These are phyloP conservation scores for Xylariaceae sp. DNA, from an alignment of 2,329 filamentous ascomycete species.

Conservation along the genomic window DNA sequence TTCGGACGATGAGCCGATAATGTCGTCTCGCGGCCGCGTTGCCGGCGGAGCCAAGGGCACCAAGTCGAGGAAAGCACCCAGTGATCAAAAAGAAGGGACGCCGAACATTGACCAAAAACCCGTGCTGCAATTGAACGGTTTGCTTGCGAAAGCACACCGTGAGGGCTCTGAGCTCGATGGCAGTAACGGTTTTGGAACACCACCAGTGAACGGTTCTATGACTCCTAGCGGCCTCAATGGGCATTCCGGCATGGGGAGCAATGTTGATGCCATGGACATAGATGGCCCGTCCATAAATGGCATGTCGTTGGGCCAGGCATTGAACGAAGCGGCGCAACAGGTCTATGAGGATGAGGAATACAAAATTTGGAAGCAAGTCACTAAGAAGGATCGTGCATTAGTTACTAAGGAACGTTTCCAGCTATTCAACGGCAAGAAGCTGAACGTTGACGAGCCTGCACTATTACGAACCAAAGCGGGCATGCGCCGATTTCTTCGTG, in stretches of 20 bases:
- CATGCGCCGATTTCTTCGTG: slow-evolving; percentile 87
- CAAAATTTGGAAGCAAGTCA: slow-evolving; percentile 98
- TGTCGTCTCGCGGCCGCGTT: slow-evolving; percentile 93
- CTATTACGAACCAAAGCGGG: slow-evolving; percentile 82
- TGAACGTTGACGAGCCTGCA: slow-evolving; percentile 88
- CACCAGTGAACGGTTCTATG: slow-evolving; percentile 73
- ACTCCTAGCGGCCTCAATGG: slow-evolving; percentile 79
- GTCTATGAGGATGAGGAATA: slow-evolving; percentile 91
- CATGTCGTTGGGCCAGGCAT: slow-evolving; percentile 65
- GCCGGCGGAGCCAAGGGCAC: slow-evolving; percentile 80
- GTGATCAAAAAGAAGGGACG: slow-evolving; percentile 78
- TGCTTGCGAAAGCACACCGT: slow-evolving; percentile 62
- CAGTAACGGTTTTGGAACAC: slow-evolving; percentile 86
- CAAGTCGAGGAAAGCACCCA: slow-evolving; percentile 76
- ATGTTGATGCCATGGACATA: slow-evolving; percentile 85
- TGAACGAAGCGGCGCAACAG: slow-evolving; percentile 73
- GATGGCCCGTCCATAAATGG: slow-evolving; percentile 76
- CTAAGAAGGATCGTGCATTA: slow-evolving; percentile 90
- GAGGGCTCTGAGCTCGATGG: slow-evolving; percentile 85
- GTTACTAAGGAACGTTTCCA: slow-evolving; percentile 85
- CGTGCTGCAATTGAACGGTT: slow-evolving; percentile 68
- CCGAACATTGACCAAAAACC: slow-evolving; percentile 79
- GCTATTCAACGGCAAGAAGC: slow-evolving; percentile 81
- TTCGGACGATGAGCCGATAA: slow-evolving; percentile 96
- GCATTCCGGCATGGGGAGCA: slow-evolving; percentile 69